Base-by-base conservation (phyloP, 192 early-diverging fungal species). In the Thoreauomyces humboldtii region DNA sequence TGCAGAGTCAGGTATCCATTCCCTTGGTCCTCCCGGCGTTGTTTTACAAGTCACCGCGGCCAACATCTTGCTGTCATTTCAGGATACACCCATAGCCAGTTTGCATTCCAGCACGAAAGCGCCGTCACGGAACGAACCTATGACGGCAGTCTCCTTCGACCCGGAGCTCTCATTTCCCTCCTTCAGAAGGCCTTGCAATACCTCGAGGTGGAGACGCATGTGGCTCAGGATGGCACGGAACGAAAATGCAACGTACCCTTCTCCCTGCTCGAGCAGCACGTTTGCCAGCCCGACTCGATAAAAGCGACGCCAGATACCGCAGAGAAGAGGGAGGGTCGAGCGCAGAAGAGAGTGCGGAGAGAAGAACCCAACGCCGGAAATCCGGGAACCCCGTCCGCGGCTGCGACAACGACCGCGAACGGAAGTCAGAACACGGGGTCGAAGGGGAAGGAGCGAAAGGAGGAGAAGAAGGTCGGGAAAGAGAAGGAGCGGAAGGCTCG, bases 101-200 rank as follows among this genome's bases (percentile, higher is more conserved):
- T 92, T 65, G 83, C 87, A 5, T 93, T 98, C 70, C 84, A 89
- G 60, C 78, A 89, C 67, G 95, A 98, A 63, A 88, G 89, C 24
- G 86, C 87, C 65, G 80, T 95, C 64, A 77, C 85, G 72, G 83
- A 80, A 42, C 75, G 74, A 11, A 21, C 59, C 2, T 47, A 65
- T 15, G 21, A 64, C 24, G 71, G 65, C 17, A 36, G 68, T 42
- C 81, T 89, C 47, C 86, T 94, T 44, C 79, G 80, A 48, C 91
- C 90, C 24, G 95, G 95, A 12, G 81, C 86, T 2, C 81, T 98
- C 33, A 87, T 98, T 33, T 84, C 76, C 70, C 78, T 93, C 17
- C 76, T 98, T 58, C 94, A 96, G 65, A 96, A 96, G 70, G 95
- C 91, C 0, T 77, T 98, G 33, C 89, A 89, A 67, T 95, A 94